These are phyloP conservation scores for Mycosphaerella arachidis DNA, from an alignment of 2,329 filamentous ascomycete genomes.

Conservation along the genomic window DNA sequence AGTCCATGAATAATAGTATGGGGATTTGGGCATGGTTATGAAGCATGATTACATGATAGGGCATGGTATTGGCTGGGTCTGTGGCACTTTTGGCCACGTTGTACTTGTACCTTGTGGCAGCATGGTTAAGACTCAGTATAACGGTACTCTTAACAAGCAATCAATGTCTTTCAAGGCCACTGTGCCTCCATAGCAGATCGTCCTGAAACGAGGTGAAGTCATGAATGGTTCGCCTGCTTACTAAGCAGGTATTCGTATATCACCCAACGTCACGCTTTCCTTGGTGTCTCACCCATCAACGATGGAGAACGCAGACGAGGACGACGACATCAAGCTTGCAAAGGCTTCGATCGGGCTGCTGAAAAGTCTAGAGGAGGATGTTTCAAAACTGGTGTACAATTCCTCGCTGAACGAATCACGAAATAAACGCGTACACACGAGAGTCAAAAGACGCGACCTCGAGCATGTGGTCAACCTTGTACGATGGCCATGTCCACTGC, in stretches of 20 bases:
- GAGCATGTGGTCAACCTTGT: conserved; percentile 37
- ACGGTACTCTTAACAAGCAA: not conserved
- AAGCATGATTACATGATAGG: no score
- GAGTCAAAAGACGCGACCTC: conserved; percentile 39
- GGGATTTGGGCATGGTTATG: not conserved
- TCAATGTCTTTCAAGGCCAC: not conserved
- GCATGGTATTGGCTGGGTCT: no score
- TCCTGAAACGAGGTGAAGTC: no score
- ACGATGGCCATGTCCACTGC: conserved; percentile 8
- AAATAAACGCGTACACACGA: conserved; percentile 32
- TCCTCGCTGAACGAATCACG: conserved; percentile 19
- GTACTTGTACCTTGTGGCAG: not conserved
- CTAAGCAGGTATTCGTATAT: not conserved
- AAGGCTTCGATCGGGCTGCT: conserved; percentile 38
- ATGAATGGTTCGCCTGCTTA: no score
- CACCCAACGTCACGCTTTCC: not conserved
- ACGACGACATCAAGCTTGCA: conserved; percentile 44
- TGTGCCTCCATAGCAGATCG: no score
- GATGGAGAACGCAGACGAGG: conserved; percentile 27
- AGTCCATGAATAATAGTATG: not conserved
- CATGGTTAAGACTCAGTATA: not conserved
- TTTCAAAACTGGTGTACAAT: conserved; percentile 43
- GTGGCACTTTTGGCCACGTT: no score
- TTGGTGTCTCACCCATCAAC: not conserved
- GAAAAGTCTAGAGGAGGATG: conserved; percentile 35